Evolutionary conservation across 371 early-diverging fungal genomes (phyloP).

Genomic region (Entomophthora muscae): DNA sequence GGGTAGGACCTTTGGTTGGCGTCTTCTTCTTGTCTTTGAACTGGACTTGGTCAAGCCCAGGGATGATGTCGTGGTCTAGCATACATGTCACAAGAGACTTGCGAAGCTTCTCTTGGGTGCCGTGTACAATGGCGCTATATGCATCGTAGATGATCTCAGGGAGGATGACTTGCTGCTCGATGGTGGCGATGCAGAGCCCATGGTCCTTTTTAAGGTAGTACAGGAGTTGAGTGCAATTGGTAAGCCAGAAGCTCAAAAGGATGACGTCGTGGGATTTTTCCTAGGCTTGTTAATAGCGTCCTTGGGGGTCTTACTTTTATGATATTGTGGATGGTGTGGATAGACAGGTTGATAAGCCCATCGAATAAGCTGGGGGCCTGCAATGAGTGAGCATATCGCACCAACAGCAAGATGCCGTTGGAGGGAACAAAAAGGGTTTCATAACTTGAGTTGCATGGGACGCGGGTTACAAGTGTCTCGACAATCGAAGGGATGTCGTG

Average conservation of each 20-base stretch:
- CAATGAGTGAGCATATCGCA: not conserved
- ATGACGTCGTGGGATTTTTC: slow-evolving; percentile 20
- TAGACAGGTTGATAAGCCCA: not conserved
- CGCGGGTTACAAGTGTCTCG: not conserved
- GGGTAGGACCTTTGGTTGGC: too few species aligned
- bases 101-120: not conserved
- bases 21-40: too few species aligned
- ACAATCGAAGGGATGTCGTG: not conserved
- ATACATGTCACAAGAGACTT: not conserved
- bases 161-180: slow-evolving; percentile 33
- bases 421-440: not conserved
- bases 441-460: not conserved
- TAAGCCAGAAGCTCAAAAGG: slow-evolving; percentile 57
- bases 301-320: not conserved
- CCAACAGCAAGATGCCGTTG: not conserved
- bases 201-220: slow-evolving; percentile 62
- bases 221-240: slow-evolving; percentile 52
- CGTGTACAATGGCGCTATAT: not conserved
- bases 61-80: too few species aligned
- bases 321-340: not conserved
- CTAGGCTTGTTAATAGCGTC: slow-evolving; percentile 10
- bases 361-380: not conserved
- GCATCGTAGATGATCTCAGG: slow-evolving; percentile 41
- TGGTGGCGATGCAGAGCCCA: slow-evolving; percentile 34
- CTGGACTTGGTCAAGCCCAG: too few species aligned